Base-by-base conservation (phyloP, 2,329 filamentous ascomycete genomes). In the Calonectria multiphialidica region DNA sequence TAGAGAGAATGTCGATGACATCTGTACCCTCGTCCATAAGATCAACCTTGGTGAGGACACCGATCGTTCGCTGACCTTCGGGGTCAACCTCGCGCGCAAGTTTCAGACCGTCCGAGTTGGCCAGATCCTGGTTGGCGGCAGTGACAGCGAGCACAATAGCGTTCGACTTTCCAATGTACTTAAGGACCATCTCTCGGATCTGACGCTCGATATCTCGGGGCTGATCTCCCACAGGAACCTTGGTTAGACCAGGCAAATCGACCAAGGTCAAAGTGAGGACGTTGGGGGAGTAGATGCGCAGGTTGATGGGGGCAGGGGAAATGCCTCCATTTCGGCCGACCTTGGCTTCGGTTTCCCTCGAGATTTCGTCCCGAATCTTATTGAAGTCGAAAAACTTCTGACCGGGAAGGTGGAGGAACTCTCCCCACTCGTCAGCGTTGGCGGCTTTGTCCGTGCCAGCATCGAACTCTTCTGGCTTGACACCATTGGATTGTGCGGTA, bases 11-110 rank as follows among this genome's bases (percentile, higher is more conserved):
- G 85, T 99, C 97, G 77, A 99, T 96, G 49, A 98, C 97, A 81
- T 99, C 97, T 66, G 97, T 99, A 68, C 97, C 97, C 30, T 98
- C 95, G 84, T 99, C 97, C 97, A 99, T 99, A 82, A 99, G 87
- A 87, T 99, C 97, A 73, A 99, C 96, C 90, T 99, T 99, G 79
- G 96, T 98, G 80, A 99, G 90, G 74, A 99, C 97, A 90, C 97
- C 97, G 77, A 99, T 99, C 62, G 97, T 99, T 83, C 97, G 92
- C 87, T 98, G 96, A 81, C 97, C 97, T 83, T 99, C 96, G 3
- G 96, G 96, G 80, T 99, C 97, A 49, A 99, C 97, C 86, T 99
- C 96, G 80, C 97, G 91, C 47, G 97, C 97, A 78, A 99, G 90
- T 87, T 99, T 98, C 83, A 99, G 87, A 80, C 97, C 97, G 84